These are phyloP conservation scores for Monosporascus sp. DNA, from an alignment of 2,329 filamentous ascomycete species.

Conservation along the genomic window DNA sequence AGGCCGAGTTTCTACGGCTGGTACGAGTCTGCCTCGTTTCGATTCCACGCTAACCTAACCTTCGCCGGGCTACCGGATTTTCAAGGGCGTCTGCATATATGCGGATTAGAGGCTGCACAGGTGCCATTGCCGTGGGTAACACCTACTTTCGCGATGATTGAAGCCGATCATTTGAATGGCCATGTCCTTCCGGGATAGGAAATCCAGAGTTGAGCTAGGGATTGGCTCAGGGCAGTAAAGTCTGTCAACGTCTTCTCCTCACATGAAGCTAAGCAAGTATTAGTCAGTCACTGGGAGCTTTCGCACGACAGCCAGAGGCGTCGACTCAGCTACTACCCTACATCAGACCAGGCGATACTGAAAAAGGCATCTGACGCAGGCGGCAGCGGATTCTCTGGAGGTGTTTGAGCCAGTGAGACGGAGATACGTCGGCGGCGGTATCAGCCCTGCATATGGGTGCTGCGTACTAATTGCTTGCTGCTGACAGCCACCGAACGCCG, in stretches of 20 bases:
- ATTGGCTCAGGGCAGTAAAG: too few species aligned
- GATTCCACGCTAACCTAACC: too few species aligned
- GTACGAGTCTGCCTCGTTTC: background rate
- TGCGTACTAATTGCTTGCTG: background rate
- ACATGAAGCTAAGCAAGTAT: background rate
- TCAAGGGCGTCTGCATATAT: background rate
- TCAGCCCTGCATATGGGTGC: background rate
- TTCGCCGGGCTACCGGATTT: background rate
- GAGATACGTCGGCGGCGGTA: background rate
- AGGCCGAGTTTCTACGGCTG: background rate
- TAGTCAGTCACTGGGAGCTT: background rate
- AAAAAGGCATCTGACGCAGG: background rate
- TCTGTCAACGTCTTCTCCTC: too few species aligned
- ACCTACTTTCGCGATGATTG: too few species aligned
- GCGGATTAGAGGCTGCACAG: background rate
- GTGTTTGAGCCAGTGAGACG: background rate
- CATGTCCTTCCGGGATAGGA: too few species aligned
- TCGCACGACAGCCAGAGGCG: background rate
- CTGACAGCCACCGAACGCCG: background rate
- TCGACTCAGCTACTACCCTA: background rate
- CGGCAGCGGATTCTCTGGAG: background rate
- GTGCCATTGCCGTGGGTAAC: too few species aligned
- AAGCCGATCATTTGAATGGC: too few species aligned
- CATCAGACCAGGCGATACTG: background rate
- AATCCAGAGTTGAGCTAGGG: too few species aligned